A percentile compares a stretch with the other conserved stretches of the same genome.
These are phyloP conservation scores for Ustilago shanxiensis DNA, from an alignment of 1,284 basidiomycete species.

Conservation along the genomic window DNA sequence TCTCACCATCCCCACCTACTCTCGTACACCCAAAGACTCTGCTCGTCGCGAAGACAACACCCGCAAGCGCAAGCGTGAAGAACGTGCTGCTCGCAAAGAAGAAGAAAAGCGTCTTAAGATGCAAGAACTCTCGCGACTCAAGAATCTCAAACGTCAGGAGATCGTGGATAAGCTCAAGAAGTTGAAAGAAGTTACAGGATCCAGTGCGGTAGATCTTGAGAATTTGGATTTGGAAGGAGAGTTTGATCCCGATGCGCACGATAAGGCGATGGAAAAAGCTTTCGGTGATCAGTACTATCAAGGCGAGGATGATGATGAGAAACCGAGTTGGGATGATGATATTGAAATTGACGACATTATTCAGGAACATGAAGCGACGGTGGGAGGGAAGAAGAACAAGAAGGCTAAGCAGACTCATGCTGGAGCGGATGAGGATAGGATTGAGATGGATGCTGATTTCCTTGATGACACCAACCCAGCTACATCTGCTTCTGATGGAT, in stretches of 20 bases:
- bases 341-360: slow-evolving; percentile 82
- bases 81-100: slow-evolving; percentile 63
- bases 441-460: slow-evolving; percentile 82
- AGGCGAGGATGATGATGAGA: slow-evolving; percentile 70
- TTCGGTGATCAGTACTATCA: slow-evolving; percentile 66
- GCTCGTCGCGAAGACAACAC: slow-evolving; percentile 64
- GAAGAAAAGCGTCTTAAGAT: slow-evolving; percentile 65
- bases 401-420: slow-evolving; percentile 70
- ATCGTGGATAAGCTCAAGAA: slow-evolving; percentile 65
- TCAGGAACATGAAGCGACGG: slow-evolving; percentile 70
- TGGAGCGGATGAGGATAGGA: slow-evolving; percentile 63
- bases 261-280: slow-evolving; percentile 60
- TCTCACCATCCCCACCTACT: slow-evolving; percentile 61
- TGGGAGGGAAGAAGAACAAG: slow-evolving; percentile 74
- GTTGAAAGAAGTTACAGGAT: slow-evolving; percentile 62
- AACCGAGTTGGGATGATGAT: slow-evolving; percentile 90
- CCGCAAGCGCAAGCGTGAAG: slow-evolving; percentile 65
- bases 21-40: slow-evolving; percentile 59
- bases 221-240: slow-evolving; percentile 63
- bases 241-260: slow-evolving; percentile 68
- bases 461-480: slow-evolving; percentile 49
- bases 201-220: slow-evolving; percentile 55
- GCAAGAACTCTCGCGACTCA: slow-evolving; percentile 61
- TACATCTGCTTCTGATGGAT: slow-evolving; percentile 30
- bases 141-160: slow-evolving; percentile 63